A percentile compares a stretch with the other conserved stretches of the same genome.
These are phyloP conservation scores for Hericium alpestre DNA, from an alignment of 768 basidiomycete species.

Conservation along the genomic window DNA sequence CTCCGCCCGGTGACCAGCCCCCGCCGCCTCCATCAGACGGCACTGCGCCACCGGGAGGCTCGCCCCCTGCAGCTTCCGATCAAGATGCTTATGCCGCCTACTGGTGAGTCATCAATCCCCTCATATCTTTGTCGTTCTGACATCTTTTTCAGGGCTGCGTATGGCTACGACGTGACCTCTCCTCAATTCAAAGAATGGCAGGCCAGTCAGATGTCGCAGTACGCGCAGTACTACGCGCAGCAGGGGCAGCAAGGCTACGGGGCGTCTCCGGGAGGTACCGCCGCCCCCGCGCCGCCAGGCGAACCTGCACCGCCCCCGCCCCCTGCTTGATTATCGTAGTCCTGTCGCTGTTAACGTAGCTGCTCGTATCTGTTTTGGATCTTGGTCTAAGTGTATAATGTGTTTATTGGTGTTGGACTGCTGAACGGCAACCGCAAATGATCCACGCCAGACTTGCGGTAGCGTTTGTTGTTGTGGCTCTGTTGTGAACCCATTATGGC, in stretches of 20 bases:
- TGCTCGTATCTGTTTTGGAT: too few relatives aligned
- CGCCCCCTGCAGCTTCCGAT: constrained; percentile 33
- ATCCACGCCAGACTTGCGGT: too few relatives aligned
- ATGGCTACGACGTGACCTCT: constrained; percentile 81
- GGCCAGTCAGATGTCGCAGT: constrained; percentile 62
- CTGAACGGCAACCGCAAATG: too few relatives aligned
- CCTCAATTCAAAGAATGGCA: constrained; percentile 75
- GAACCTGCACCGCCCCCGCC: constrained; percentile 25
- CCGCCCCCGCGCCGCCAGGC: constrained; percentile 15
- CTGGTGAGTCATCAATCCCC: constrained; percentile 22
- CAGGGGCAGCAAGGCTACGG: constrained; percentile 43
- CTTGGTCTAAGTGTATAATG: too few relatives aligned
- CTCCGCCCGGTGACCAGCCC: constrained; percentile 27
- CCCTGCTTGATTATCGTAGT: constrained; percentile 7
- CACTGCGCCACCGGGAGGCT: constrained; percentile 26
- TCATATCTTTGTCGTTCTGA: constrained; percentile 7
- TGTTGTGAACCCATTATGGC: too few relatives aligned
- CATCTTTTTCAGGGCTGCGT: constrained; percentile 50
- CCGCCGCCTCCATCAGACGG: constrained; percentile 26
- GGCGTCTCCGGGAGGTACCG: constrained; percentile 10
- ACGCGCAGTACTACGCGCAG: constrained; percentile 61
- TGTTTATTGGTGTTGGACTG: too few relatives aligned
- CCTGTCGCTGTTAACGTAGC: neutral
- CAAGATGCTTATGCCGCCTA: constrained; percentile 29
- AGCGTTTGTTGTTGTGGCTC: too few relatives aligned